These are phyloP conservation scores for Herpetomonas tarakana DNA, from an alignment of 208 protist species.

Conservation along the genomic window DNA sequence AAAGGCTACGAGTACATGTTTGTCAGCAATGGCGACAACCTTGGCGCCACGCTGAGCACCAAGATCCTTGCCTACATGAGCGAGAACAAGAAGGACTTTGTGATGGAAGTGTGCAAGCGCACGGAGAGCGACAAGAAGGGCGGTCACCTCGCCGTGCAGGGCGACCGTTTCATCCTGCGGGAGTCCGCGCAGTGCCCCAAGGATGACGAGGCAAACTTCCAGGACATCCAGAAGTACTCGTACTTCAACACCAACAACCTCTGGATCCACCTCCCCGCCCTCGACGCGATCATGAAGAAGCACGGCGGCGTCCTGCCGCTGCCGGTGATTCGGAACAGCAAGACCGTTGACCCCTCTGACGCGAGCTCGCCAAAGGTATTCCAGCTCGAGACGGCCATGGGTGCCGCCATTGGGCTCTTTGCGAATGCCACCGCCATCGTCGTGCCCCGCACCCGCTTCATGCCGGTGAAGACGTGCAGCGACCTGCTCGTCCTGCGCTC, in stretches of 20 bases:
- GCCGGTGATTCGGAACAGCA: constrained; percentile 82
- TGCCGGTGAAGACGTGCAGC: constrained; percentile 97
- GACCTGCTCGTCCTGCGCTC: constrained; percentile 97
- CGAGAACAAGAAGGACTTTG: constrained; percentile 73
- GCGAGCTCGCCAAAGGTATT: constrained; percentile 59
- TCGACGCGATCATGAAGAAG: constrained; percentile 70
- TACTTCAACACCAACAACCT: constrained; percentile 99
- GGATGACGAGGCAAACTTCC: constrained; percentile 94
- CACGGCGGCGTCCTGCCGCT: constrained; percentile 62
- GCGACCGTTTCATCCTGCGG: constrained; percentile 69
- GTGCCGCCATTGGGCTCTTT: constrained; percentile 97
- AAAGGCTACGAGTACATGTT: constrained; percentile 97
- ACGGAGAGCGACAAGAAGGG: constrained; percentile 93
- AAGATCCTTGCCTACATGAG: constrained; percentile 89
- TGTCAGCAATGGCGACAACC: constrained; percentile 99
- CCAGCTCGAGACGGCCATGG: constrained; percentile 90
- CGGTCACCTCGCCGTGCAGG: constrained; percentile 78
- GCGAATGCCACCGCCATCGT: constrained; percentile 71
- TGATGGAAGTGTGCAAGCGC: constrained; percentile 90
- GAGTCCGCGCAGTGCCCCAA: constrained; percentile 87
- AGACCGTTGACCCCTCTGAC: constrained; percentile 82
- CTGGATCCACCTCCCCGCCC: constrained; percentile 94
- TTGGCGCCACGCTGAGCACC: constrained; percentile 91
- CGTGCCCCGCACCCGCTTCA: constrained; percentile 96
- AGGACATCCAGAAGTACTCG: constrained; percentile 95